These are phyloP conservation scores for Pleurotus platypus DNA, from an alignment of 768 basidiomycete species.

Conservation along the genomic window DNA sequence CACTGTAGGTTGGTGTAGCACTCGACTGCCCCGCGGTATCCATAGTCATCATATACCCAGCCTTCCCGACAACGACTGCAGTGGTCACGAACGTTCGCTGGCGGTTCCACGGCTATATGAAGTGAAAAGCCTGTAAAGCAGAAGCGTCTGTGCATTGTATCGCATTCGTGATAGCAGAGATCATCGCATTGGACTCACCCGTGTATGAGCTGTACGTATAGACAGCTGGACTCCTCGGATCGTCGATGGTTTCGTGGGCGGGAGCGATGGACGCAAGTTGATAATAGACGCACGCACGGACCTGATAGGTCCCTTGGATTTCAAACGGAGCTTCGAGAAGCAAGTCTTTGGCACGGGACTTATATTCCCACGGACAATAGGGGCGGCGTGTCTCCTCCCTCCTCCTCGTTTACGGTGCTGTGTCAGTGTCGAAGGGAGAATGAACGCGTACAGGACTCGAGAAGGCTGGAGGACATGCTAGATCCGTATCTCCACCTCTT, in stretches of 20 bases:
- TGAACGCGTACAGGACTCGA: too few species aligned
- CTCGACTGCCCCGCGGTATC: background rate
- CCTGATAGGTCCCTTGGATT: constrained; percentile 1
- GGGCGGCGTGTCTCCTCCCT: background rate
- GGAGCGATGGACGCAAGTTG: constrained; percentile 9
- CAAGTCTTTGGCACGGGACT: background rate
- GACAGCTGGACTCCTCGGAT: constrained; percentile 10
- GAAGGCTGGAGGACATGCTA: too few species aligned
- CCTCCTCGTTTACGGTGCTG: too few species aligned
- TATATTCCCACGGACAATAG: background rate
- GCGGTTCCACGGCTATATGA: background rate
- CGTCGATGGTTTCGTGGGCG: constrained; percentile 9
- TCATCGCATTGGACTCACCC: background rate
- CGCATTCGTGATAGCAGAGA: background rate
- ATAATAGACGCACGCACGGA: constrained; percentile 9
- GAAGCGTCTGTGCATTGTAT: background rate
- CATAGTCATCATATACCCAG: background rate
- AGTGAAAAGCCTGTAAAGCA: background rate
- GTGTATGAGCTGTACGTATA: constrained; percentile 7
- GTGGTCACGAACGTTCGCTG: background rate
- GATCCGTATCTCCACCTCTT: too few species aligned
- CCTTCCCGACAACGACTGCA: background rate
- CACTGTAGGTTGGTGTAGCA: background rate
- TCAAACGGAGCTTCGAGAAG: constrained; percentile 1
- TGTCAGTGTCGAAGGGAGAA: too few species aligned